Percentiles rank a stretch among this genome's conserved stretches.
Conservation (phyloP, 2,329 filamentous ascomycete species). For the Ascochyta pisi region DNA sequence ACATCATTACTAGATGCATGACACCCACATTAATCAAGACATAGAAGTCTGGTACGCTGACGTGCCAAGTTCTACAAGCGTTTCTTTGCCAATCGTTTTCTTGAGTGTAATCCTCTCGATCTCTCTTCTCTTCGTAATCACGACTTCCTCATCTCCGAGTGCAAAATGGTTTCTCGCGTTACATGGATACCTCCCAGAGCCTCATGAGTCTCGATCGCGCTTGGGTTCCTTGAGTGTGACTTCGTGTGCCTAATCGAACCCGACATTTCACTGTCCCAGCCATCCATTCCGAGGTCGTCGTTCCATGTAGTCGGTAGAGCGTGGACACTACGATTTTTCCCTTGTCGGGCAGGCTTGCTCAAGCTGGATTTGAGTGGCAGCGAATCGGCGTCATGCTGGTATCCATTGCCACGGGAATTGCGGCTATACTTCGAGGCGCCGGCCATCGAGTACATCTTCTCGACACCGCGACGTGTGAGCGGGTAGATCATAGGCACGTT, state of each 20-base stretch:
- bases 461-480: slow-evolving; percentile 19
- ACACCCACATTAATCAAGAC: not conserved
- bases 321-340: slow-evolving; percentile 5
- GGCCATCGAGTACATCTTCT: slow-evolving; percentile 15
- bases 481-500: slow-evolving; percentile 54
- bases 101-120: not conserved
- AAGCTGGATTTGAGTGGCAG: slow-evolving; percentile 11
- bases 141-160: not conserved
- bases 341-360: not conserved
- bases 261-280: slow-evolving; percentile 11
- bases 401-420: not conserved
- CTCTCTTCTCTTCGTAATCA: not conserved
- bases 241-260: slow-evolving; percentile 1
- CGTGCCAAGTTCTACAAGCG: not conserved
- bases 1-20: not conserved
- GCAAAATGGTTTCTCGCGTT: slow-evolving; percentile 10
- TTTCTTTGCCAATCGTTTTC: not conserved
- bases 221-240: not conserved
- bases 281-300: slow-evolving; percentile 8
- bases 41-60: not conserved
- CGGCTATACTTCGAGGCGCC: not conserved
- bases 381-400: slow-evolving; percentile 9
- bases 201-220: not conserved
- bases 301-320: slow-evolving; percentile 13
- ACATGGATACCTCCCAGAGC: slow-evolving; percentile 8